Evolutionary conservation across 805 yeast species (phyloP).

Genomic region (Lachancea sp.): DNA sequence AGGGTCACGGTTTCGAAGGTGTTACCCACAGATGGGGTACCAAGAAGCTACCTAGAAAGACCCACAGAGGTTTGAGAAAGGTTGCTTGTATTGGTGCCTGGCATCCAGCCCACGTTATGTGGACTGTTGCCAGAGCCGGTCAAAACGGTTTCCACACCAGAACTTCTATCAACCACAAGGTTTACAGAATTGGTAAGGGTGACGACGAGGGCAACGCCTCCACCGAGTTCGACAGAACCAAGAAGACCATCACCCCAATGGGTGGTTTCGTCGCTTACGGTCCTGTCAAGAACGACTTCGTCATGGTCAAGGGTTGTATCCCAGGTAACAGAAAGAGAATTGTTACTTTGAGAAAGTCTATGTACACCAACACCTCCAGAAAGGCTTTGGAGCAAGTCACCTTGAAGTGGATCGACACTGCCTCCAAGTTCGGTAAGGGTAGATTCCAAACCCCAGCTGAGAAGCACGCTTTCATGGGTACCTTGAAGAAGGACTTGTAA

Average conservation of each 20-base stretch:
- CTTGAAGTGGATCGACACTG: slow-evolving; percentile 99
- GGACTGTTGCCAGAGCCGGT: slow-evolving; percentile 99
- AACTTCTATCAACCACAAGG: slow-evolving; percentile 99
- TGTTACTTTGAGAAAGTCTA: slow-evolving; percentile 96
- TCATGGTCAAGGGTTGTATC: slow-evolving; percentile 95
- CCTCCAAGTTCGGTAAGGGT: slow-evolving; percentile 99
- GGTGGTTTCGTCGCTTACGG: slow-evolving; percentile 99
- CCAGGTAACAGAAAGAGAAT: slow-evolving; percentile 99
- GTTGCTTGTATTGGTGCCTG: slow-evolving; percentile 99
- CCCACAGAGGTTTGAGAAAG: slow-evolving; percentile 99
- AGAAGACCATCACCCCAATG: slow-evolving; percentile 98
- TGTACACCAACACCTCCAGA: slow-evolving; percentile 96
- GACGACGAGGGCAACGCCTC: slow-evolving; percentile 92
- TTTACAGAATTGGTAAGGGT: slow-evolving; percentile 98
- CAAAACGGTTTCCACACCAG: slow-evolving; percentile 99
- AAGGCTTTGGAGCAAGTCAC: slow-evolving; percentile 92
- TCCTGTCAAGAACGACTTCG: slow-evolving; percentile 93
- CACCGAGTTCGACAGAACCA: slow-evolving; percentile 98
- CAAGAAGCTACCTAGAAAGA: slow-evolving; percentile 99
- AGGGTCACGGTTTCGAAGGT: slow-evolving; percentile 99
- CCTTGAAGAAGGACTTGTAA: slow-evolving; percentile 95
- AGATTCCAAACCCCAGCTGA: slow-evolving; percentile 99
- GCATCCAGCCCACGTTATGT: slow-evolving; percentile 99
- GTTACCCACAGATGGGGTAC: slow-evolving; percentile 99
- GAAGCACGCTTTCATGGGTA: slow-evolving; percentile 99